Conservation (phyloP, 371 early-diverging fungal genomes). For the Mortierella sp. region DNA sequence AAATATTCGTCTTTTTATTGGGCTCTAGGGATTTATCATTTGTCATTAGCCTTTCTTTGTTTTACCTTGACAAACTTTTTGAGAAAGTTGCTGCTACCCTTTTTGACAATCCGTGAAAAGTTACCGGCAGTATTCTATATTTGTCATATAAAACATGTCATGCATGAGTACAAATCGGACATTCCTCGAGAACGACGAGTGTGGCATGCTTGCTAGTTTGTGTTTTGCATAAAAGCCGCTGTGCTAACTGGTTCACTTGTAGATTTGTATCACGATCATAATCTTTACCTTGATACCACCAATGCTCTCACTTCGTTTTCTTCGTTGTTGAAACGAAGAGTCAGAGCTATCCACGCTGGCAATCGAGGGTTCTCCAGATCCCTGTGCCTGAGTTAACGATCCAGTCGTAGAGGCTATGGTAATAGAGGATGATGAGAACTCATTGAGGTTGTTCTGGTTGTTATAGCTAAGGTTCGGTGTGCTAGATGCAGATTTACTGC, state of each 20-base stretch:
- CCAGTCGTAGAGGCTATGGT: slow-evolving; percentile 2
- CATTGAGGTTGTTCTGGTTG: neutral
- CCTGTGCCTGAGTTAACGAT: slow-evolving; percentile 17
- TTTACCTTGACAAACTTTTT: slow-evolving; percentile 50
- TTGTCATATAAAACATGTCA: neutral
- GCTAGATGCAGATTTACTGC: slow-evolving; percentile 37
- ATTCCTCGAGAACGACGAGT: neutral
- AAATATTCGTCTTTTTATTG: neutral
- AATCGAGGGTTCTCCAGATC: slow-evolving; percentile 32
- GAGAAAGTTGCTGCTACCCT: slow-evolving; percentile 54
- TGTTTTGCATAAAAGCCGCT: neutral
- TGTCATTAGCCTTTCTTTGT: neutral
- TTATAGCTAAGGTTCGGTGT: slow-evolving; percentile 41
- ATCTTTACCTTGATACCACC: slow-evolving; percentile 46
- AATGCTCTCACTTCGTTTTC: slow-evolving; percentile 53
- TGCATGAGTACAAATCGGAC: neutral
- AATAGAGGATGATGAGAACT: slow-evolving; percentile 17
- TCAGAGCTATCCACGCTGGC: slow-evolving; percentile 33
- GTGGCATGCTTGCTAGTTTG: neutral
- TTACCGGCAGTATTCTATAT: slow-evolving; percentile 39
- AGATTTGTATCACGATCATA: neutral
- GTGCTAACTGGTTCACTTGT: slow-evolving; percentile 7
- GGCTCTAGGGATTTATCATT: neutral
- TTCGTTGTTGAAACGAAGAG: slow-evolving; percentile 38
- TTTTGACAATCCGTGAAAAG: slow-evolving; percentile 42